A percentile compares a stretch with the other conserved stretches of the same genome.
phyloP scores from a whole-genome alignment of 2,329 filamentous ascomycete species.

The Endoconidiophora polonica region DNA sequence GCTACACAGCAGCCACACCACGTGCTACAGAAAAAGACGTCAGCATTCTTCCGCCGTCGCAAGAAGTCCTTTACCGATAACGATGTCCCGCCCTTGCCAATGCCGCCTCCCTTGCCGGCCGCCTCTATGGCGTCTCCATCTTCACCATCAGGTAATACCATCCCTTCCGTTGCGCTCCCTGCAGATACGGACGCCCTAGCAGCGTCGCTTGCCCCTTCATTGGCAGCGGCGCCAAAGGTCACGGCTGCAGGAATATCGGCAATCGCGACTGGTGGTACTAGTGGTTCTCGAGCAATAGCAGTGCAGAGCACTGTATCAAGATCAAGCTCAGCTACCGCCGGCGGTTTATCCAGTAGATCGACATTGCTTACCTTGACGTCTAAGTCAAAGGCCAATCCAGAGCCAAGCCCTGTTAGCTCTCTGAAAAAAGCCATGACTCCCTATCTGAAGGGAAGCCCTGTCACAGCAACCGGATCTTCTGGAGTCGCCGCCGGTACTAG shows the following conservation, averaged over 20 bases:
- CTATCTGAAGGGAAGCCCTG: conserved; percentile 36
- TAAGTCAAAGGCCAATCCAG: conserved; percentile 21
- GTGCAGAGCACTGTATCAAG: neutral
- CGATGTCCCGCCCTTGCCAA: conserved; percentile 42
- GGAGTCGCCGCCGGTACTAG: neutral
- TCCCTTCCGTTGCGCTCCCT: conserved; percentile 3
- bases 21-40: conserved; percentile 71
- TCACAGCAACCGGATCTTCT: neutral
- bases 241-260: neutral
- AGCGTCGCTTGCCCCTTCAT: too few species aligned
- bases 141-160: neutral
- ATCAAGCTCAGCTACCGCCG: neutral
- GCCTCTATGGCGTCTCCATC: conserved; percentile 10
- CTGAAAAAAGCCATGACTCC: conserved; percentile 76
- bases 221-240: neutral
- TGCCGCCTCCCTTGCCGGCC: conserved; percentile 23
- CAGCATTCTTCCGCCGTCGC: conserved; percentile 81
- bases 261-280: neutral
- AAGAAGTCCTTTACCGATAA: conserved; percentile 73
- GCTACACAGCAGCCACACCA: conserved; percentile 26
- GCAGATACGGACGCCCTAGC: neutral
- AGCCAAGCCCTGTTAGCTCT: conserved; percentile 57
- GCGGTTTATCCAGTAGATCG: conserved; percentile 15
- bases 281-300: neutral
- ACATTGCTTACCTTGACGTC: conserved; percentile 22